Conservation (phyloP, 768 basidiomycete genomes). For the Tubosaeta sp. region DNA sequence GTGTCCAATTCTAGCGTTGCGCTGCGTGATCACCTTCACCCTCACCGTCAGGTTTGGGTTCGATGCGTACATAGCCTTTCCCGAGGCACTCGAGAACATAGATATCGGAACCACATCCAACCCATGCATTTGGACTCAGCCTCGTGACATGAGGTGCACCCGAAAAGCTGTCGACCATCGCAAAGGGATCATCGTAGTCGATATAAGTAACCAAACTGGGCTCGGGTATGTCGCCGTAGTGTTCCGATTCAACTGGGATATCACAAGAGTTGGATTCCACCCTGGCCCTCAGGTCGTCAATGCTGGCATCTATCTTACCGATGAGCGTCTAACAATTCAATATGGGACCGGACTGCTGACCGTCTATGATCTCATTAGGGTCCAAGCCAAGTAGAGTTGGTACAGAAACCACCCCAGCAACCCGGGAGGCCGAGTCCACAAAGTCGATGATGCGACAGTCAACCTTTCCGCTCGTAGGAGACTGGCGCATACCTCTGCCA, state of each 20-base stretch:
- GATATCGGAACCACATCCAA: slow-evolving; percentile 65
- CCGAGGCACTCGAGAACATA: slow-evolving; percentile 76
- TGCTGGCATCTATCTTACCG: slow-evolving; percentile 43
- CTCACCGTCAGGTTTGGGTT: slow-evolving; percentile 38
- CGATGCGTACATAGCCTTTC: slow-evolving; percentile 63
- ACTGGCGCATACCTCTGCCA: slow-evolving; percentile 87
- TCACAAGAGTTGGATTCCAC: slow-evolving; percentile 22
- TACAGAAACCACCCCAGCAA: slow-evolving; percentile 67
- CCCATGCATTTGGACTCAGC: slow-evolving; percentile 68
- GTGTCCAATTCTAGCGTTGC: not conserved
- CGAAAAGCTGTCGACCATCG: slow-evolving; percentile 45
- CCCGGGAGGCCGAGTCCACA: slow-evolving; percentile 68
- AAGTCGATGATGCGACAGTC: slow-evolving; percentile 92
- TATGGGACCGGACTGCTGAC: slow-evolving; percentile 31
- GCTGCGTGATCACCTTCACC: not conserved
- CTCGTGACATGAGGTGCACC: slow-evolving; percentile 51
- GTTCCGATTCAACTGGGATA: slow-evolving; percentile 15
- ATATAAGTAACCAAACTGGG: slow-evolving; percentile 66
- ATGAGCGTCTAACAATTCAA: not conserved
- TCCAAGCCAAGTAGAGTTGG: slow-evolving; percentile 87
- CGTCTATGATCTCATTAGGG: slow-evolving; percentile 59
- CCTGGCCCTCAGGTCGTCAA: slow-evolving; percentile 44
- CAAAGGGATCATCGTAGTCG: slow-evolving; percentile 75
- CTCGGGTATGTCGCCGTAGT: slow-evolving; percentile 39
- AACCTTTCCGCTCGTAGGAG: slow-evolving; percentile 71